phyloP scores from a whole-genome alignment of 768 basidiomycete species.

The Terana coerulea region DNA sequence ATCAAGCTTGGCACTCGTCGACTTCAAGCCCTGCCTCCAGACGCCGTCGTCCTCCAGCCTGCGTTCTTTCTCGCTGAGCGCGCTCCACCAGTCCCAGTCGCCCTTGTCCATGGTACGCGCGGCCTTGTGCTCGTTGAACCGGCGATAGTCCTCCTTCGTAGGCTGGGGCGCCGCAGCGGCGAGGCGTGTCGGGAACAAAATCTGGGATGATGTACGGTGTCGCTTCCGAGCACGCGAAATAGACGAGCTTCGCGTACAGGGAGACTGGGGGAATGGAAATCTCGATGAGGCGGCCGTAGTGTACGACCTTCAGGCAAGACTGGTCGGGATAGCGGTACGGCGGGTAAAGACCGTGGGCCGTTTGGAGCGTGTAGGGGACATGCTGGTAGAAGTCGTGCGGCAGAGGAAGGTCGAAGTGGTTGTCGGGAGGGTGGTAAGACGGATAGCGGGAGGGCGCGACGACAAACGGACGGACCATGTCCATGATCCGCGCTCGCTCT shows the following conservation, averaged over 20 bases:
- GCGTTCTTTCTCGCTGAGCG: constrained; percentile 21
- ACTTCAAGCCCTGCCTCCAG: constrained; percentile 18
- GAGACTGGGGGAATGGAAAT: constrained; percentile 44
- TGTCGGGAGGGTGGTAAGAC: constrained; percentile 54
- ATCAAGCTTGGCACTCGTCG: constrained; percentile 46
- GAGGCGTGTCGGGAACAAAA: constrained; percentile 29
- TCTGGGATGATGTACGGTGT: constrained; percentile 40
- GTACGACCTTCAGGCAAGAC: constrained; percentile 10
- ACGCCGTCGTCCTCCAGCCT: constrained; percentile 24
- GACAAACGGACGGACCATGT: constrained; percentile 40
- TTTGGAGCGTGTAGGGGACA: constrained; percentile 28
- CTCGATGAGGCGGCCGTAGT: constrained; percentile 22
- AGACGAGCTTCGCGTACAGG: constrained; percentile 59
- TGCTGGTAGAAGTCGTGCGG: constrained; percentile 16
- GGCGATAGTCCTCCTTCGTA: constrained; percentile 56
- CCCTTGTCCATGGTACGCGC: constrained; percentile 28
- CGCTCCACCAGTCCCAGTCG: constrained; percentile 24
- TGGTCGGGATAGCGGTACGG: constrained; percentile 33
- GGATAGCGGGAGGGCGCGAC: constrained; percentile 46
- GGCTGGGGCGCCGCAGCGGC: constrained; percentile 32
- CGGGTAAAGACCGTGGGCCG: constrained; percentile 45
- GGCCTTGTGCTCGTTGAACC: constrained; percentile 43
- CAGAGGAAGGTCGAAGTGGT: constrained; percentile 55
- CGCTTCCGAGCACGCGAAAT: constrained; percentile 54
- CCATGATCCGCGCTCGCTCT: constrained; percentile 27